phyloP scores from a whole-genome alignment of 371 early-diverging fungal species.

The Smittium mucronatum region DNA sequence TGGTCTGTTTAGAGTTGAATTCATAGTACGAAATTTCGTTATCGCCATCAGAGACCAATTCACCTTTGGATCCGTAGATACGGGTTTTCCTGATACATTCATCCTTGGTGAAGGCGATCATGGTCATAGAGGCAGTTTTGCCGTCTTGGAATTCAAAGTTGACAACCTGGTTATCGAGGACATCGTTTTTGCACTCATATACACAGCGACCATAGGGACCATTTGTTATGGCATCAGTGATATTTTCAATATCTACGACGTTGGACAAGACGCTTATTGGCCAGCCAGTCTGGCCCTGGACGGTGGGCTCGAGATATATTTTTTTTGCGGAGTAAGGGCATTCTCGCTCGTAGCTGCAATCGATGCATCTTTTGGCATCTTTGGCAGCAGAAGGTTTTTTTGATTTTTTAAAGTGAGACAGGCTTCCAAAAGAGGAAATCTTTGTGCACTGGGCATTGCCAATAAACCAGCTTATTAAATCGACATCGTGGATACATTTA shows the following conservation, averaged over 20 bases:
- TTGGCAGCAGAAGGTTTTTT: conserved; percentile 41
- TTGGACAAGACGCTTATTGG: conserved; percentile 31
- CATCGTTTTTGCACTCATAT: conserved; percentile 48
- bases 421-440: conserved; percentile 37
- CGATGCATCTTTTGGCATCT: conserved; percentile 30
- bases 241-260: conserved; percentile 33
- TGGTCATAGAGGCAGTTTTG: conserved; percentile 37
- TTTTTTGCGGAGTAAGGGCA: conserved; percentile 43
- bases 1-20: conserved; percentile 16
- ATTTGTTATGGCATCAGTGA: conserved; percentile 28
- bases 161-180: conserved; percentile 45
- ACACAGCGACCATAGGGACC: conserved; percentile 47
- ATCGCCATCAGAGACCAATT: conserved; percentile 34
- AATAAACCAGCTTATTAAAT: conserved; percentile 21
- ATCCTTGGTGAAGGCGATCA: conserved; percentile 39
- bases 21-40: conserved; percentile 23
- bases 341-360: conserved; percentile 32
- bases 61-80: conserved; percentile 38
- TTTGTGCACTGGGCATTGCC: conserved; percentile 18
- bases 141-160: conserved; percentile 39
- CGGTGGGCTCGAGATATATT: conserved; percentile 34
- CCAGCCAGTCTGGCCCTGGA: conserved; percentile 30
- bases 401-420: conserved; percentile 36
- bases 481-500: conserved; percentile 38
- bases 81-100: conserved; percentile 36